Evolutionary conservation across 192 early-diverging fungal genomes (phyloP).

Genomic region (Endogone sp.): DNA sequence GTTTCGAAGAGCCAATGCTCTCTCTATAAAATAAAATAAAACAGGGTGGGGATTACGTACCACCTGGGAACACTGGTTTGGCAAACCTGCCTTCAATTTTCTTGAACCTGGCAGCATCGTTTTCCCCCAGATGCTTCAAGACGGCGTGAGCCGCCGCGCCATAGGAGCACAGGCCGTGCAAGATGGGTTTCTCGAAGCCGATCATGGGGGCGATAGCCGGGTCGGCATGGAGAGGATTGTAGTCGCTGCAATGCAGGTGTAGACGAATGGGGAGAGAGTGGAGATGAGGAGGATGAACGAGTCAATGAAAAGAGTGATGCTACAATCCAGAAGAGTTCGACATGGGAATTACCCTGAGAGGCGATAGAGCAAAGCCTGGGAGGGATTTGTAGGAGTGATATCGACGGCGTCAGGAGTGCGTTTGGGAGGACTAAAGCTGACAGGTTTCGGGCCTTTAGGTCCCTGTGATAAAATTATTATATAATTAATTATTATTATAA

Average conservation of each 20-base stretch:
- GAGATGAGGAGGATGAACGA: not conserved
- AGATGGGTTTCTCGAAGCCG: slow-evolving; percentile 67
- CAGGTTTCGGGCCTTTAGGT: slow-evolving; percentile 62
- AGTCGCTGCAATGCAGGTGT: no score
- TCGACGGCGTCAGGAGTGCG: slow-evolving; percentile 56
- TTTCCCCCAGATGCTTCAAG: slow-evolving; percentile 45
- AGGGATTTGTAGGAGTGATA: slow-evolving; percentile 32
- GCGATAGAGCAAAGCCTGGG: slow-evolving; percentile 66
- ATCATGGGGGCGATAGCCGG: slow-evolving; percentile 57
- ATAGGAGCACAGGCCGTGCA: slow-evolving; percentile 71
- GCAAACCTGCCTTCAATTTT: slow-evolving; percentile 64
- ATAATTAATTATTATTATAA: no score
- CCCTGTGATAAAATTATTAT: no score
- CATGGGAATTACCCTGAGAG: slow-evolving; percentile 65
- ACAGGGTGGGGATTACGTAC: not conserved
- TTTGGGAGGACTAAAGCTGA: slow-evolving; percentile 41
- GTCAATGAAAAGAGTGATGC: slow-evolving; percentile 3
- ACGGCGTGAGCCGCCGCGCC: slow-evolving; percentile 58
- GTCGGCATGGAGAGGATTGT: slow-evolving; percentile 76
- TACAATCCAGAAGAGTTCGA: not conserved
- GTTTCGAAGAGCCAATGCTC: no score
- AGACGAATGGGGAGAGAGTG: not conserved
- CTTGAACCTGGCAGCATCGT: slow-evolving; percentile 53
- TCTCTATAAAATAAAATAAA: not conserved
- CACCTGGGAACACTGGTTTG: slow-evolving; percentile 67